These are phyloP conservation scores for Paraconiothyrium sp. DNA, from an alignment of 2,329 filamentous ascomycete genomes.

Conservation along the genomic window DNA sequence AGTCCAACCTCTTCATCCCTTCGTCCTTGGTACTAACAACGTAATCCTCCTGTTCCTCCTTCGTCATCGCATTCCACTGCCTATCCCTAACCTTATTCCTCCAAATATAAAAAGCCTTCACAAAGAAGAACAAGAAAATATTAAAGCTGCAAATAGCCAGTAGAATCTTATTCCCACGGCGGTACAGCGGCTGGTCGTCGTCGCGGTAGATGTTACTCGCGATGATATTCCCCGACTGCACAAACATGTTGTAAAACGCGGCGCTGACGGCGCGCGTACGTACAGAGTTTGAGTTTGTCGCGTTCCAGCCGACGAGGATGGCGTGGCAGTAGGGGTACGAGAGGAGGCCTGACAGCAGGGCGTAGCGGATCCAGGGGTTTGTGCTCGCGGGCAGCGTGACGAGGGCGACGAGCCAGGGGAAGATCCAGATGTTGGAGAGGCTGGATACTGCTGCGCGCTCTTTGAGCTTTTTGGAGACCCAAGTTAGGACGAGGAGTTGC, in stretches of 20 bases:
- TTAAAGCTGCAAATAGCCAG: slow-evolving; percentile 44
- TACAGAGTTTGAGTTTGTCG: slow-evolving; percentile 52
- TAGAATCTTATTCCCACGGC: slow-evolving; percentile 52
- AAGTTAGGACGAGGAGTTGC: slow-evolving; percentile 56
- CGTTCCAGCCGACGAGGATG: slow-evolving; percentile 52
- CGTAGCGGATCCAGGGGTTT: slow-evolving; percentile 63
- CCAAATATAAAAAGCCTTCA: slow-evolving; percentile 54
- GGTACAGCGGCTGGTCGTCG: slow-evolving; percentile 56
- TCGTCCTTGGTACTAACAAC: slow-evolving; percentile 38
- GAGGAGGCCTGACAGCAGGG: slow-evolving; percentile 59
- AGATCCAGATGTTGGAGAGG: slow-evolving; percentile 65
- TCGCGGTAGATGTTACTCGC: slow-evolving; percentile 60
- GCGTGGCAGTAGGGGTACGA: slow-evolving; percentile 64
- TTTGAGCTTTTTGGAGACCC: slow-evolving; percentile 58
- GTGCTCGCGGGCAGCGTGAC: slow-evolving; percentile 55
- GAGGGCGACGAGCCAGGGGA: slow-evolving; percentile 67
- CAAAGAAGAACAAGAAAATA: slow-evolving; percentile 45
- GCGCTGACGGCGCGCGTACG: slow-evolving; percentile 52
- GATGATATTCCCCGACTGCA: slow-evolving; percentile 59
- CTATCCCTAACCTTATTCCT: slow-evolving; percentile 49
- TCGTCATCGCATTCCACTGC: slow-evolving; percentile 41
- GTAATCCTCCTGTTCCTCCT: slow-evolving; percentile 41
- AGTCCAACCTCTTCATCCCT: slow-evolving; percentile 42
- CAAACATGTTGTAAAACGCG: slow-evolving; percentile 55
- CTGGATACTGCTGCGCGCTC: slow-evolving; percentile 58